Conservation (phyloP, 345 rosid species). For the Corymbia maculata region DNA sequence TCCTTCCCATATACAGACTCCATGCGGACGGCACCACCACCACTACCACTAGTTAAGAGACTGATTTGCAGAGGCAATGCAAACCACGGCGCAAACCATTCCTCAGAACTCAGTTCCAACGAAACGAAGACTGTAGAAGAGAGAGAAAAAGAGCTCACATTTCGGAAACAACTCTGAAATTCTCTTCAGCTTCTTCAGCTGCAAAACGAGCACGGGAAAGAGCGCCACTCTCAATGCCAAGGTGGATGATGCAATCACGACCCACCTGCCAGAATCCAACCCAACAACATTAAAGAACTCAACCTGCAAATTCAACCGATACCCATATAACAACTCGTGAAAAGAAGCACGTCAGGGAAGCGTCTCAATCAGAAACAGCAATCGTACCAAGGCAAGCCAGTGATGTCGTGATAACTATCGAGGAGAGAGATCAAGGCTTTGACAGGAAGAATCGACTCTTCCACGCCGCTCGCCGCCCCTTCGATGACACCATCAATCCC, state of each 20-base stretch:
- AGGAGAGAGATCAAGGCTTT: conserved; percentile 45
- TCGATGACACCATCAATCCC: conserved; percentile 5
- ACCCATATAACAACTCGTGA: not conserved
- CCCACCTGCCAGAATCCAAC: conserved; percentile 58
- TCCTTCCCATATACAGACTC: not conserved
- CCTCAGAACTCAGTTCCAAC: not conserved
- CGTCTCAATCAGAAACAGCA: not conserved
- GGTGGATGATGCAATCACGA: conserved; percentile 65
- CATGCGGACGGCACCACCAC: not conserved
- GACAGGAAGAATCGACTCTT: conserved; percentile 35
- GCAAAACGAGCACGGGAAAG: conserved; percentile 60
- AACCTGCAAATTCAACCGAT: not conserved
- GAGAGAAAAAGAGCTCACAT: conserved; percentile 31
- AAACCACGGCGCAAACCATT: not conserved
- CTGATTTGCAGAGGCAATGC: not conserved
- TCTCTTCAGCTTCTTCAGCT: conserved; percentile 46
- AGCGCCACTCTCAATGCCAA: conserved; percentile 51
- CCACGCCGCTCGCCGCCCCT: conserved; percentile 5
- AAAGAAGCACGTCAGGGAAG: too few relatives aligned
- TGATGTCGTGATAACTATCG: conserved; percentile 58
- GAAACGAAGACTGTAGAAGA: not conserved
- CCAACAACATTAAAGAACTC: not conserved
- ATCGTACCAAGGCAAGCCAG: conserved; percentile 79
- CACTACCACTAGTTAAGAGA: not conserved
- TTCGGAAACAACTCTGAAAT: conserved; percentile 51